Conservation (phyloP, 352 stramenopile genomes). For the Phytopythium ostracodes region DNA sequence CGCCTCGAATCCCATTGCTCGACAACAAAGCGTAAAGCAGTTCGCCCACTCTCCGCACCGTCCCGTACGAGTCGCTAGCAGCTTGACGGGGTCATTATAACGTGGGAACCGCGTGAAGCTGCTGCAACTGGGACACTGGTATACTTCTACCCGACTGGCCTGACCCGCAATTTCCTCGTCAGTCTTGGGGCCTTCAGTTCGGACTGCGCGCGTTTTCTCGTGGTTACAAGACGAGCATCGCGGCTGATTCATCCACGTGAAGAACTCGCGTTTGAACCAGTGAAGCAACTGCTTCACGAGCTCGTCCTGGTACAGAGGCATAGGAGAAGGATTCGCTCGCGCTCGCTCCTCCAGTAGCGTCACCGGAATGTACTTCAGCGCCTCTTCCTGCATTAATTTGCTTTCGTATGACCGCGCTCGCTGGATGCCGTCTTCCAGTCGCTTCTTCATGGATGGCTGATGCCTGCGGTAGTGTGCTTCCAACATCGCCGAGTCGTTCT, state of each 20-base stretch:
- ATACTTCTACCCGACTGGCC: constrained; percentile 84
- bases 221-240: constrained; percentile 49
- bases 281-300: constrained; percentile 70
- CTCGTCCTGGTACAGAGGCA: constrained; percentile 55
- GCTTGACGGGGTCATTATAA: constrained; percentile 88
- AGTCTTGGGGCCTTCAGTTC: constrained; percentile 41
- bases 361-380: constrained; percentile 64
- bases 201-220: constrained; percentile 39
- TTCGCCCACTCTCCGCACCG: constrained; percentile 94
- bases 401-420: constrained; percentile 63
- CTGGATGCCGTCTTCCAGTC: constrained; percentile 42
- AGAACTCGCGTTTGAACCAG: constrained; percentile 92
- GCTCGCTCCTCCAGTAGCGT: constrained; percentile 59
- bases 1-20: constrained; percentile 87
- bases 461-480: constrained; percentile 40
- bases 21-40: constrained; percentile 90
- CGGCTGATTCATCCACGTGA: constrained; percentile 88
- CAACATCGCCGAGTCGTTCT: constrained; percentile 30
- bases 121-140: constrained; percentile 61
- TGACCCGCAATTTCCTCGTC: constrained; percentile 53
- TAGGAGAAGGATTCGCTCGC: constrained; percentile 41
- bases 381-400: constrained; percentile 58
- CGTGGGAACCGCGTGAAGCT: constrained; percentile 81
- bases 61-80: constrained; percentile 77
- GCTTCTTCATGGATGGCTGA: constrained; percentile 39